Evolutionary conservation across 352 stramenopile genomes (phyloP), one percentile per base, ranked within the genome.

Genomic region (Pythium utonaiense): DNA sequence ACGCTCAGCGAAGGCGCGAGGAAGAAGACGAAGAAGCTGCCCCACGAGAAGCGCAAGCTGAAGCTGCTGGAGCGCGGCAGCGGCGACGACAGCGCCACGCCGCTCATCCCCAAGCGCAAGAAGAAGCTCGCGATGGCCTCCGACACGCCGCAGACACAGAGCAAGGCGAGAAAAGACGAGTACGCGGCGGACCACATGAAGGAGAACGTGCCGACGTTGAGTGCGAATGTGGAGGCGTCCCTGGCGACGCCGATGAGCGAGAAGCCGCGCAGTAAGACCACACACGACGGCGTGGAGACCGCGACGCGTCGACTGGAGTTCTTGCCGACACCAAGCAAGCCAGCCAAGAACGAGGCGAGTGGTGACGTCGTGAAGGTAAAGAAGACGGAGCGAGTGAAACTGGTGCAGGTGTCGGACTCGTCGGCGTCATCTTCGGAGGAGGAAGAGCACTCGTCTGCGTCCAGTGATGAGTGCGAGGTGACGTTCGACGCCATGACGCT

Each of bases 401-500:
- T 40, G 6, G 40, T 53, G 30, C 13, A 21, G 10, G 22, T 24
- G 24, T 56, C 55, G 13, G 51, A 54, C 16, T 64, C 62, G 13
- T 64, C 62, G 19, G 64, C 55, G 22, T 52, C 50, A 8, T 69
- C 62, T n/a, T 69, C 62, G 3, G 38, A 57, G 13, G 61, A 66
- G 0, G 59, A 68, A 3, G 62, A 60, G 6, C 42, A 55, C 19
- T 70, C 62, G 24, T 70, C 62, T 9, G 62, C 62, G 10, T 65
- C 56, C 16, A 70, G 62, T 34, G 62, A 69, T 24, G 80, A 91
- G 45, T 80, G 73, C 9, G 77, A 88, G 36, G 80, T 88, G 12
- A 59, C 71, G 12, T 86, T 90, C 47, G 76, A 90, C 30, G 78
- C 78, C 2, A 68, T 81, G 45, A 87, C 80, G 10, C 73, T 86